These are phyloP conservation scores for Avena sativa DNA, from an alignment of 176 grass and related monocot genomes.

Conservation along the genomic window DNA sequence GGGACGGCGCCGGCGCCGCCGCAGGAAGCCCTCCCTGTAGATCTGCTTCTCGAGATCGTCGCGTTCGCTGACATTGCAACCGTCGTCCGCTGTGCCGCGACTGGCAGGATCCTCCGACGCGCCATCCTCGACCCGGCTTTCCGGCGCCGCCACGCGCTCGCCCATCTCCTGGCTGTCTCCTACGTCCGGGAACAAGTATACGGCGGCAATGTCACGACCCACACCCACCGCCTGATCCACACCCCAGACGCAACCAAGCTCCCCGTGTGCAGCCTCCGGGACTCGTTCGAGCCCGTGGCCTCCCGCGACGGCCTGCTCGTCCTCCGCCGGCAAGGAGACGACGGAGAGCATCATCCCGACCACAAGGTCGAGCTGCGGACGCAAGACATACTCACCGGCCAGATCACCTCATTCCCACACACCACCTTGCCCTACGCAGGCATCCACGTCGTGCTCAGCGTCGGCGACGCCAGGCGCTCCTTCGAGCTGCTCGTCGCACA, in stretches of 20 bases:
- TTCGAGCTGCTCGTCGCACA: slow-evolving; percentile 17
- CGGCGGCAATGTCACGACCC: neutral
- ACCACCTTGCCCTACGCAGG: neutral
- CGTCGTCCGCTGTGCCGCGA: neutral
- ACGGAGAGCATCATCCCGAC: no score
- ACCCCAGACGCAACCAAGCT: neutral
- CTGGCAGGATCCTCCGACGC: neutral
- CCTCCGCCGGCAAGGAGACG: neutral
- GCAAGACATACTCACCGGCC: neutral
- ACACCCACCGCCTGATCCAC: neutral
- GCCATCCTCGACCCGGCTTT: slow-evolving; percentile 1
- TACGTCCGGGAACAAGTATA: neutral
- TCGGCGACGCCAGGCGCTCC: neutral
- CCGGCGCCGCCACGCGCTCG: neutral
- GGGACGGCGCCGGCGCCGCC: neutral
- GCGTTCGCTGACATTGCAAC: neutral
- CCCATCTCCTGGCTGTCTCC: neutral
- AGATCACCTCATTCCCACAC: neutral
- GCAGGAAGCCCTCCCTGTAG: neutral
- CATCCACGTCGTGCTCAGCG: neutral
- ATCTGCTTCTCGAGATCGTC: neutral
- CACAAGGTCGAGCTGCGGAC: neutral
- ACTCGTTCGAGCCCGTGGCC: neutral
- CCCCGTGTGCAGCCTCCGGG: no score
- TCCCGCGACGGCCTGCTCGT: slow-evolving; percentile 7